Conservation (phyloP, 2,329 filamentous ascomycete species). For the Penicillium sp. region DNA sequence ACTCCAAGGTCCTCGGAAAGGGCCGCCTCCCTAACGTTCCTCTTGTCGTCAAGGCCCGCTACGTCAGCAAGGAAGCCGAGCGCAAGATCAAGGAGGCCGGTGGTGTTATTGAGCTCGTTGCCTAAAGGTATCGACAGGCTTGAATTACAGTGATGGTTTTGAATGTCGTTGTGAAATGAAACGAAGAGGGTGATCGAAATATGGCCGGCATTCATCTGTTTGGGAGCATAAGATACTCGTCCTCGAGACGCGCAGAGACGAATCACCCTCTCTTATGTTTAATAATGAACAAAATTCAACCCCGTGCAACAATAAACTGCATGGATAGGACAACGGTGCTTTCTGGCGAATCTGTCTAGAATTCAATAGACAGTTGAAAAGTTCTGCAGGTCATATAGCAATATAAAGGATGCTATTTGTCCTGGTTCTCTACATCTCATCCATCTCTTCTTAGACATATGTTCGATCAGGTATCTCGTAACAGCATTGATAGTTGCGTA, state of each 20-base stretch:
- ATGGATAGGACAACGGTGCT: slow-evolving; percentile 2
- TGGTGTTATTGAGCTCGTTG: slow-evolving; percentile 92
- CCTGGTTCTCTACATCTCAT: background rate
- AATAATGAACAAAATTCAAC: slow-evolving; percentile 10
- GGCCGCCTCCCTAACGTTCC: slow-evolving; percentile 90
- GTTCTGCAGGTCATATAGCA: slow-evolving; percentile 8
- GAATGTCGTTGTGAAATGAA: background rate
- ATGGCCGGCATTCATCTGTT: background rate
- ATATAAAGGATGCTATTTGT: slow-evolving; percentile 9
- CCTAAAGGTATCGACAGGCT: slow-evolving; percentile 53
- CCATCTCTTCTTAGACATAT: background rate
- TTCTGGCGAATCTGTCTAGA: background rate
- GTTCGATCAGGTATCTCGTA: background rate
- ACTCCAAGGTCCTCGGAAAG: slow-evolving; percentile 99
- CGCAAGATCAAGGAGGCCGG: slow-evolving; percentile 98
- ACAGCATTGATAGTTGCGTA: background rate
- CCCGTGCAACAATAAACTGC: slow-evolving; percentile 4
- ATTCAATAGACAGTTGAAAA: background rate
- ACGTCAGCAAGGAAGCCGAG: slow-evolving; percentile 94
- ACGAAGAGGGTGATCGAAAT: slow-evolving; percentile 3
- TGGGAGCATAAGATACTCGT: background rate
- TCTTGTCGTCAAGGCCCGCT: slow-evolving; percentile 89
- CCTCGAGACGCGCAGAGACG: background rate
- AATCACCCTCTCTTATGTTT: slow-evolving; percentile 3
- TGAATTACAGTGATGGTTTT: background rate